Conservation (phyloP, 768 basidiomycete species). For the Trametes maxima region DNA sequence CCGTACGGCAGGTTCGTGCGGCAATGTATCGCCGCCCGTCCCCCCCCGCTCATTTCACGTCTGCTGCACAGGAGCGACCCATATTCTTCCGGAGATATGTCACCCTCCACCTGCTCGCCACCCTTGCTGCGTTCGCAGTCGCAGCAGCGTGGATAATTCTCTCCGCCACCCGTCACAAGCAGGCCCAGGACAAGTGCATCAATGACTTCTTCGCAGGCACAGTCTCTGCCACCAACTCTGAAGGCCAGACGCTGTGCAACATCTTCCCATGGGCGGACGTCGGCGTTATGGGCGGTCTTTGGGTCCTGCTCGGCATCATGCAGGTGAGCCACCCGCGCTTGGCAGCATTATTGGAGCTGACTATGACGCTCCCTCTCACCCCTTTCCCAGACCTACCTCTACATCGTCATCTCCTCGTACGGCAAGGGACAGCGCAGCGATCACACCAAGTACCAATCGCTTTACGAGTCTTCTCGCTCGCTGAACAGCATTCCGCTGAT, state of each 20-base stretch:
- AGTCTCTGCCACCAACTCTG: conserved; percentile 38
- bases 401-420: conserved; percentile 61
- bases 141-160: conserved; percentile 81
- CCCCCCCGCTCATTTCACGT: background rate
- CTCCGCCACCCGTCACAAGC: conserved; percentile 75
- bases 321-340: conserved; percentile 54
- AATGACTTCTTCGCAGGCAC: conserved; percentile 52
- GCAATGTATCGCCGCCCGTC: background rate
- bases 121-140: conserved; percentile 67
- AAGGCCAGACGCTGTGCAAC: conserved; percentile 77
- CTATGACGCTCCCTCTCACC: conserved; percentile 10
- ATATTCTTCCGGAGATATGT: conserved; percentile 69
- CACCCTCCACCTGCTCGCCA: conserved; percentile 59
- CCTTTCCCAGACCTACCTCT: conserved; percentile 50
- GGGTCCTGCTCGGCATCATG: conserved; percentile 75
- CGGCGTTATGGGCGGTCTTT: conserved; percentile 88
- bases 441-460: conserved; percentile 76
- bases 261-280: conserved; percentile 93
- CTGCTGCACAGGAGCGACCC: conserved; percentile 58
- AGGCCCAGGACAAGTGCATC: conserved; percentile 70
- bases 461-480: conserved; percentile 60
- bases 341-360: conserved; percentile 8
- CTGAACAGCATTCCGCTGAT: conserved; percentile 68
- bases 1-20: conserved; percentile 70
- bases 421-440: conserved; percentile 74